These are phyloP conservation scores for Pythium scleroteichum DNA, from an alignment of 352 stramenopile species.

Conservation along the genomic window DNA sequence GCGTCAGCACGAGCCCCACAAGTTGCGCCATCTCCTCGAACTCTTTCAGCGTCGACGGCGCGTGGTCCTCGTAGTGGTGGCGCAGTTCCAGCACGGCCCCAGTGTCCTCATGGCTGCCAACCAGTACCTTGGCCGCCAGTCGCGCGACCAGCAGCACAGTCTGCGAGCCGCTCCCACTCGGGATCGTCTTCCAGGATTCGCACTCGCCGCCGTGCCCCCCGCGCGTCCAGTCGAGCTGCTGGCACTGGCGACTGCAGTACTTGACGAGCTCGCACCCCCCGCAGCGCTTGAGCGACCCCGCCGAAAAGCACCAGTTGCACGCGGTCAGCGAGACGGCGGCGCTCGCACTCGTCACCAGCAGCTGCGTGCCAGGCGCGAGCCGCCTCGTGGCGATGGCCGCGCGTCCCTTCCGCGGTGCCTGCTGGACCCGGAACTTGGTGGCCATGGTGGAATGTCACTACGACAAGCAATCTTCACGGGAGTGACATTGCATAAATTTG, in stretches of 20 bases:
- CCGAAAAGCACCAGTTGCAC: conserved; percentile 57
- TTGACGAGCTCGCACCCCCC: conserved; percentile 54
- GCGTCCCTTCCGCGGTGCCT: conserved; percentile 46
- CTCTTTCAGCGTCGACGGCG: conserved; percentile 32
- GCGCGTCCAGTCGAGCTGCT: conserved; percentile 54
- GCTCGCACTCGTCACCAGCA: conserved; percentile 37
- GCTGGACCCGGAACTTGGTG: conserved; percentile 12
- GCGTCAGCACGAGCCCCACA: conserved; percentile 49
- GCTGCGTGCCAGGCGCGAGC: conserved; percentile 32
- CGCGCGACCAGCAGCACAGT: conserved; percentile 61
- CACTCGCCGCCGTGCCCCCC: conserved; percentile 54
- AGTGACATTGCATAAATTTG: conserved; percentile 2
- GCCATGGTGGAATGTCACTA: background rate
- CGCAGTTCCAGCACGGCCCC: conserved; percentile 37
- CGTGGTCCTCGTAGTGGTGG: conserved; percentile 54
- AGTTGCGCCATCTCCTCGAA: conserved; percentile 65
- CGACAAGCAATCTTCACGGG: background rate
- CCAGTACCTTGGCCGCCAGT: conserved; percentile 39
- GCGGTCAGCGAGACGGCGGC: conserved; percentile 36
- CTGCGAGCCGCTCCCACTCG: conserved; percentile 26
- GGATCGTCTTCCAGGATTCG: conserved; percentile 42
- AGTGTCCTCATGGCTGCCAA: background rate
- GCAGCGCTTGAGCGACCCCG: conserved; percentile 40
- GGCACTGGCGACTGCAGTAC: conserved; percentile 71
- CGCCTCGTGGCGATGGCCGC: conserved; percentile 37